Percentiles rank a stretch among this genome's conserved stretches.
Evolutionary conservation across 139 green algal species (phyloP).

Genomic region (Raphidocelis subcapitata): DNA sequence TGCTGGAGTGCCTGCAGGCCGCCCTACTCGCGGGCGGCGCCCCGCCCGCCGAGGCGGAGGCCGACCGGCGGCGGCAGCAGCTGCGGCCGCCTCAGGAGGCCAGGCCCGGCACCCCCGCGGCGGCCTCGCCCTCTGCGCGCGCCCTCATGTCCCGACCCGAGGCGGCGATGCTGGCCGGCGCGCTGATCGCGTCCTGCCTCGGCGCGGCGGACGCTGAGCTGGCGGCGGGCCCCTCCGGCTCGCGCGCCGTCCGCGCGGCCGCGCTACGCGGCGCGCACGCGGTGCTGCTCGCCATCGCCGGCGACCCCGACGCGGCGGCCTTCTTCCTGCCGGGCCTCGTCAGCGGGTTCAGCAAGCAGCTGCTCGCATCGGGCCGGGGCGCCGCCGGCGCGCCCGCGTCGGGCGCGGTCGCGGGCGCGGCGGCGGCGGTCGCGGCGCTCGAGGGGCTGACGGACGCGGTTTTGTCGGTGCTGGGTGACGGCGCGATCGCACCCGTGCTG

Average conservation of each 20-base stretch:
- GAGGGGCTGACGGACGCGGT: conserved; percentile 23
- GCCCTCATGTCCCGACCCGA: background rate
- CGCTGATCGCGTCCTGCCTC: conserved; percentile 42
- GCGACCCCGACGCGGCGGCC: conserved; percentile 34
- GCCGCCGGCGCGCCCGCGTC: background rate
- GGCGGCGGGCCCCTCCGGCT: conserved; percentile 43
- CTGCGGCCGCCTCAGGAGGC: conserved; percentile 8
- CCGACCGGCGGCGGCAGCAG: no score
- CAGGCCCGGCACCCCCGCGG: background rate
- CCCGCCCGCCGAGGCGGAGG: no score
- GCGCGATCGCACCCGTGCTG: background rate
- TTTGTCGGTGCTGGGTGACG: conserved; percentile 14
- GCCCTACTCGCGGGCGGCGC: background rate
- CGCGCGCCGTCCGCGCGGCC: conserved; percentile 44
- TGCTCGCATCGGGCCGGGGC: conserved; percentile 37
- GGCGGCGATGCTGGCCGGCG: conserved; percentile 40
- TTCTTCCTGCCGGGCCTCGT: conserved; percentile 74
- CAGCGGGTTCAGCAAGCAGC: conserved; percentile 51
- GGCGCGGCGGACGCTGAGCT: conserved; percentile 50
- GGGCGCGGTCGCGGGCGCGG: conserved; percentile 15
- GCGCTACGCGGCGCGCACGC: conserved; percentile 40
- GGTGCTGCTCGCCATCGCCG: conserved; percentile 30
- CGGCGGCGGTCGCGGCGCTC: conserved; percentile 33
- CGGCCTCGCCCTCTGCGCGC: background rate
- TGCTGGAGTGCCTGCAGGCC: background rate